phyloP scores from a whole-genome alignment of 148 eudicot genomes.

The Oxyria digyna region DNA sequence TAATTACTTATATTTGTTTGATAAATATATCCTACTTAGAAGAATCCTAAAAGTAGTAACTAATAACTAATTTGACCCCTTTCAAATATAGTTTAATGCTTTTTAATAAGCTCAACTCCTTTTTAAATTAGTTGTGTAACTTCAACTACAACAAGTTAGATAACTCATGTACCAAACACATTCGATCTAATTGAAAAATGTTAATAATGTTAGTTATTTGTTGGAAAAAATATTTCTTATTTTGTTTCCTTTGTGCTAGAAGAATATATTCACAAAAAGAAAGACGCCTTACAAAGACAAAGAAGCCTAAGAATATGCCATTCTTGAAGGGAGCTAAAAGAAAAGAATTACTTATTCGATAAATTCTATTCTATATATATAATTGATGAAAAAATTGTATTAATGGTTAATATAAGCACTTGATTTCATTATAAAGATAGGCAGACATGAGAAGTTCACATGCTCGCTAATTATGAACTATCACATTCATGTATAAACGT shows the following conservation, averaged over 20 bases:
- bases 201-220: background rate
- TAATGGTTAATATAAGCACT: background rate
- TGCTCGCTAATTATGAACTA: background rate
- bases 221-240: background rate
- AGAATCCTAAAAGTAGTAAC: background rate
- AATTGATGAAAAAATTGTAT: background rate
- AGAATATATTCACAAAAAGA: slow-evolving; percentile 4
- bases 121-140: too few relatives aligned
- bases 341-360: background rate
- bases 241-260: background rate
- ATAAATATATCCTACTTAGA: too few relatives aligned
- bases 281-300: background rate
- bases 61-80: too few relatives aligned
- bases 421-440: background rate
- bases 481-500: background rate
- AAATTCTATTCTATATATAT: too few relatives aligned
- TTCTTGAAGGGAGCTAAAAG: background rate
- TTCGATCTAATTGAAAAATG: too few relatives aligned
- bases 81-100: too few relatives aligned
- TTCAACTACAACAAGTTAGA: too few relatives aligned
- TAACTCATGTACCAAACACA: too few relatives aligned
- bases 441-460: background rate
- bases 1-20: too few relatives aligned
- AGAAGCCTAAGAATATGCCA: slow-evolving; percentile 2
- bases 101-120: too few relatives aligned